Evolutionary conservation across 495 filamentous ascomycete species (phyloP).

Genomic region (Clavariopsis aquatica): DNA sequence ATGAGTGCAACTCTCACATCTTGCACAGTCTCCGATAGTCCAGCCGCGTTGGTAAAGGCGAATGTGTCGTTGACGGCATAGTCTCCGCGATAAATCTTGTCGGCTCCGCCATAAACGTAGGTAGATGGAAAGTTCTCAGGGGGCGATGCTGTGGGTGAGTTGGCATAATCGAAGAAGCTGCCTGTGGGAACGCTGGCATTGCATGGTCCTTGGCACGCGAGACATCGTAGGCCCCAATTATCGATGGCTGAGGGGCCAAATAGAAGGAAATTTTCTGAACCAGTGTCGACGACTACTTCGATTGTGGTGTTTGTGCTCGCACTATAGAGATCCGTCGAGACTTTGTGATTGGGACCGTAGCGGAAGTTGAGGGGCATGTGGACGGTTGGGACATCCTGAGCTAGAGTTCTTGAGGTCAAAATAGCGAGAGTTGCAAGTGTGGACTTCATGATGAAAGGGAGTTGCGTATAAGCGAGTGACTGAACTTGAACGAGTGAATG

Average conservation of each 20-base stretch:
- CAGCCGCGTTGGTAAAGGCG: conserved; percentile 1
- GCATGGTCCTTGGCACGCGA: background rate
- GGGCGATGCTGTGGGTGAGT: background rate
- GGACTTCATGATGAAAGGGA: background rate
- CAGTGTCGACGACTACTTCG: background rate
- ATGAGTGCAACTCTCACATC: background rate
- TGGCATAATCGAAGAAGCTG: background rate
- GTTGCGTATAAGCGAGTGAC: background rate
- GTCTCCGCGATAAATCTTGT: background rate
- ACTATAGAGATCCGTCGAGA: background rate
- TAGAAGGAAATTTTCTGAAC: background rate
- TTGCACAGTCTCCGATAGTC: background rate
- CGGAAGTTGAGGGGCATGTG: conserved; percentile 1
- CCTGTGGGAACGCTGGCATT: background rate
- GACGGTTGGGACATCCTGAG: background rate
- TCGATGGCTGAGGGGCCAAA: background rate
- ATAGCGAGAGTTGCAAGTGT: background rate
- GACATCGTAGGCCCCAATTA: background rate
- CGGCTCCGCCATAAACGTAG: background rate
- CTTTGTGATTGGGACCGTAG: conserved; percentile 1
- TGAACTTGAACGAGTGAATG: background rate
- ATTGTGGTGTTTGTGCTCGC: background rate
- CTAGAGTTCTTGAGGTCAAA: background rate
- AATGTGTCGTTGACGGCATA: conserved; percentile 3
- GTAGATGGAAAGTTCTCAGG: background rate